Evolutionary conservation across 345 rosid species (phyloP).

Genomic region (Camelina laxa): DNA sequence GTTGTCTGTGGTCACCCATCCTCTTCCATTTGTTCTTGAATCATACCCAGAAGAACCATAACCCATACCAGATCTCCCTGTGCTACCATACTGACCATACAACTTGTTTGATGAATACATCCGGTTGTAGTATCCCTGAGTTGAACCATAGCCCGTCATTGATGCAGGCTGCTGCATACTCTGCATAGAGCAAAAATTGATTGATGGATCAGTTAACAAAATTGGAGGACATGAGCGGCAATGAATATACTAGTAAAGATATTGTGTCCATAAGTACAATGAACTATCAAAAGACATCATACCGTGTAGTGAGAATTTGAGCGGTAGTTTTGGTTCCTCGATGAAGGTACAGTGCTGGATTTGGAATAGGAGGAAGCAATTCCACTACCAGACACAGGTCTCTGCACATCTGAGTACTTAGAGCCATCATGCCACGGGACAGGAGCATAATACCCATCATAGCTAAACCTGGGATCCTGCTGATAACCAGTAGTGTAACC

Average conservation of each 20-base stretch:
- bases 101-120: conserved; percentile 64
- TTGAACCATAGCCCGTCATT: conserved; percentile 59
- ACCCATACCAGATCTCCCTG: conserved; percentile 67
- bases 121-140: conserved; percentile 65
- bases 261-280: background rate
- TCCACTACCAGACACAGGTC: conserved; percentile 51
- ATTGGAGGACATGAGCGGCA: background rate
- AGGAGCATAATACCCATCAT: conserved; percentile 61
- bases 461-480: conserved; percentile 69
- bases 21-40: conserved; percentile 61
- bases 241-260: background rate
- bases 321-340: conserved; percentile 66
- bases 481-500: conserved; percentile 61
- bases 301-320: conserved; percentile 70
- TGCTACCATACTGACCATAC: conserved; percentile 68
- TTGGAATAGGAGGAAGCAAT: conserved; percentile 60
- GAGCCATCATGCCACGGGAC: conserved; percentile 58
- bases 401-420: conserved; percentile 62
- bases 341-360: conserved; percentile 52
- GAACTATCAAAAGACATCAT: conserved; percentile 6
- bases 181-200: conserved; percentile 41
- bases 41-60: conserved; percentile 78
- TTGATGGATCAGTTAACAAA: background rate
- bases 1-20: conserved; percentile 66
- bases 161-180: conserved; percentile 65